phyloP scores from a whole-genome alignment of 305 asterid species.

The Fraxinus floribunda region DNA sequence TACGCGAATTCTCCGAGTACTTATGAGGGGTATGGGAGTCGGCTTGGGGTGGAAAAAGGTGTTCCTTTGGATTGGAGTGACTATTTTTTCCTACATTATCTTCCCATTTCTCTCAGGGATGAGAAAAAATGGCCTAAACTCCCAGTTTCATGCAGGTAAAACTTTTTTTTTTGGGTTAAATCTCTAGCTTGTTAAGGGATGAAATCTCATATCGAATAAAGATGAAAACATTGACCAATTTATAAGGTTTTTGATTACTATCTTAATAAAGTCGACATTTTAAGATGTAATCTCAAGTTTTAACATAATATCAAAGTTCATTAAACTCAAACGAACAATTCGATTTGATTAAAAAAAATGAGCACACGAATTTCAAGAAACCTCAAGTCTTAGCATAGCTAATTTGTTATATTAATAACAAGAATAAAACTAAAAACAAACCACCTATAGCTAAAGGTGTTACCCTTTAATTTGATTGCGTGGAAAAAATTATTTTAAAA shows the following conservation, averaged over 20 bases:
- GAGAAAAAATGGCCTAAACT: constrained; percentile 65
- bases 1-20: constrained; percentile 66
- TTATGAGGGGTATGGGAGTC: constrained; percentile 86
- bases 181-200: background rate
- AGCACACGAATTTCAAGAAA: no score
- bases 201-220: no score
- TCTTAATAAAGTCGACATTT: no score
- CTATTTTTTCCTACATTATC: constrained; percentile 73
- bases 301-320: no score
- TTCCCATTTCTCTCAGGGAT: constrained; percentile 52
- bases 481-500: background rate
- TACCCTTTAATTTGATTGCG: background rate
- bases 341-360: no score
- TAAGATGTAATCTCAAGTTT: no score
- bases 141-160: constrained; percentile 74
- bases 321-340: no score
- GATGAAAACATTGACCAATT: no score
- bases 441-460: background rate
- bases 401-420: background rate
- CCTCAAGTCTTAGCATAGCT: no score
- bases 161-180: background rate
- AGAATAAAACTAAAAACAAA: no score
- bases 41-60: constrained; percentile 70
- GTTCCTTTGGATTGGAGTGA: constrained; percentile 83
- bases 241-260: accelerated